These are phyloP conservation scores for Teratosphaeria zuluensis DNA, from an alignment of 2,329 filamentous ascomycete species.

Conservation along the genomic window DNA sequence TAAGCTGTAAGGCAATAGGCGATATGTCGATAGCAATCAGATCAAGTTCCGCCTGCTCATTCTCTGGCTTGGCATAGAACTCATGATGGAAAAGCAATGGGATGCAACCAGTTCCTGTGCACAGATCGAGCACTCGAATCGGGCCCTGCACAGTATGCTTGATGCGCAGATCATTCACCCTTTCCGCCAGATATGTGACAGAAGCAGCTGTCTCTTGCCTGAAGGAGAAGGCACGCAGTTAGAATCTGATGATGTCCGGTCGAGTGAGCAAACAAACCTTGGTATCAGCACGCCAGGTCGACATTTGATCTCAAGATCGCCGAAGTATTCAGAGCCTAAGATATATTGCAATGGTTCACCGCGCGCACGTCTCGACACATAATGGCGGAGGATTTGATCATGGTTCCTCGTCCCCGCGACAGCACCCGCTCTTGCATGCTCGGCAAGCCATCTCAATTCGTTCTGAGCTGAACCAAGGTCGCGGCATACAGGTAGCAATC, in stretches of 20 bases:
- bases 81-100: slow-evolving; percentile 62
- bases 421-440: slow-evolving; percentile 38
- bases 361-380: slow-evolving; percentile 32
- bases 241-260: slow-evolving; percentile 2
- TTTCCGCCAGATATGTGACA: slow-evolving; percentile 23
- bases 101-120: slow-evolving; percentile 87
- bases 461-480: slow-evolving; percentile 53
- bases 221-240: slow-evolving; percentile 4
- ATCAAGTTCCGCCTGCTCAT: slow-evolving; percentile 28
- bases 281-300: slow-evolving; percentile 75
- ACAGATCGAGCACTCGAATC: slow-evolving; percentile 69
- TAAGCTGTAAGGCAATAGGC: slow-evolving; percentile 43
- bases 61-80: slow-evolving; percentile 30
- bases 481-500: slow-evolving; percentile 55
- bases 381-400: slow-evolving; percentile 16
- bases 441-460: slow-evolving; percentile 64
- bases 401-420: neutral
- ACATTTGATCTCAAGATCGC: slow-evolving; percentile 68
- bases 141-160: slow-evolving; percentile 8
- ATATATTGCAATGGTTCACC: slow-evolving; percentile 84
- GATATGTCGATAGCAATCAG: slow-evolving; percentile 71
- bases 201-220: slow-evolving; percentile 40
- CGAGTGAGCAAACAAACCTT: slow-evolving; percentile 37
- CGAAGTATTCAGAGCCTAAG: slow-evolving; percentile 81
- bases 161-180: neutral